Evolutionary conservation across 352 stramenopile genomes (phyloP).

Genomic region (Globisporangium orthogonon): DNA sequence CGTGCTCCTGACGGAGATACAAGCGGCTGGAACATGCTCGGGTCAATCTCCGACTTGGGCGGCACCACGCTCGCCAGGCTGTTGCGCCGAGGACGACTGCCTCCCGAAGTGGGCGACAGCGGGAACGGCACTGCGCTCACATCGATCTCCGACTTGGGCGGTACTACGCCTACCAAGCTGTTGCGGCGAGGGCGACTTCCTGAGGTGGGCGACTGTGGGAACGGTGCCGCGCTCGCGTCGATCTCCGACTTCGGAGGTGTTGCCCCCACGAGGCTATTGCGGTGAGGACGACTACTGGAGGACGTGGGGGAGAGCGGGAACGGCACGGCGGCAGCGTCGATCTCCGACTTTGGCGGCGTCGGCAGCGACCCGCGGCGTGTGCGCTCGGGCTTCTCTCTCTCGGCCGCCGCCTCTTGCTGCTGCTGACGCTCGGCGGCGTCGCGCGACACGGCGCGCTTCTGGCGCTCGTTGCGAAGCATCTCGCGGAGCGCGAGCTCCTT

Average conservation of each 20-base stretch:
- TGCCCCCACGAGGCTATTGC: not conserved
- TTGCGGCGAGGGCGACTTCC: constrained; percentile 8
- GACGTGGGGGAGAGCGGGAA: constrained; percentile 8
- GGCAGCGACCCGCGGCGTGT: constrained; percentile 8
- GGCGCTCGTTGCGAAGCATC: constrained; percentile 5
- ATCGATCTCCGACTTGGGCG: constrained; percentile 45
- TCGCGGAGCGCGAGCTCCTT: constrained; percentile 9
- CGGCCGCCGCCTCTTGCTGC: not conserved
- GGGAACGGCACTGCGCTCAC: constrained; percentile 1
- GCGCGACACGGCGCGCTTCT: constrained; percentile 5
- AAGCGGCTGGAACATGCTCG: constrained; percentile 9
- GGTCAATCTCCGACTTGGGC: constrained; percentile 43
- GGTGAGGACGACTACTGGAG: not conserved
- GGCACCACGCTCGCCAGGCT: constrained; percentile 22
- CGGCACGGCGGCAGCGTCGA: constrained; percentile 22
- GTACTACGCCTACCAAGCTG: constrained; percentile 19
- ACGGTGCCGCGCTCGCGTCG: constrained; percentile 7
- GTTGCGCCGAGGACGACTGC: constrained; percentile 9
- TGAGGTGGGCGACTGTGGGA: too few relatives aligned
- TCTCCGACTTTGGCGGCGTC: constrained; percentile 29
- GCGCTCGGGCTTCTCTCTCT: constrained; percentile 1
- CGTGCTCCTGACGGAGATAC: not conserved
- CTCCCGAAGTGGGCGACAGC: not conserved
- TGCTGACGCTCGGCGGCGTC: constrained; percentile 5
- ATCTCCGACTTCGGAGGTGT: constrained; percentile 19